Conservation (phyloP, 2,329 filamentous ascomycete genomes). For the Simplicillium aogashimaense region DNA sequence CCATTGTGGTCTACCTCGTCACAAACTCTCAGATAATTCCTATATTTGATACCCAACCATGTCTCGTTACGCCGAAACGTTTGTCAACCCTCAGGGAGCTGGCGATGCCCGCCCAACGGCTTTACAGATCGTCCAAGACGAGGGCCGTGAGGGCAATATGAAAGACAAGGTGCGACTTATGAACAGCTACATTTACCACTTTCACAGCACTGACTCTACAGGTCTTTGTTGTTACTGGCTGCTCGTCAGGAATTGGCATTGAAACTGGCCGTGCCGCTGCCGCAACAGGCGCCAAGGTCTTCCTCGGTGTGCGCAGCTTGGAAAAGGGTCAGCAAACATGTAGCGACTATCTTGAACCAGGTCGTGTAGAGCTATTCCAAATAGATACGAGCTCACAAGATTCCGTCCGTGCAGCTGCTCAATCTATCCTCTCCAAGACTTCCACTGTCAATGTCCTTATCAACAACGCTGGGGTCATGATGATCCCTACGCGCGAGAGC, state of each 20-base stretch:
- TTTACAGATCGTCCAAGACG: conserved; percentile 25
- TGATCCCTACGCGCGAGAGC: conserved; percentile 1
- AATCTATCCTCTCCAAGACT: conserved; percentile 7
- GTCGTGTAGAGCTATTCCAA: conserved; percentile 8
- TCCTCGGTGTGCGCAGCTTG: conserved; percentile 10
- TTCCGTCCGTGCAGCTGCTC: conserved; percentile 13
- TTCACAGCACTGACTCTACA: conserved; percentile 17
- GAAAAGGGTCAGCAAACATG: conserved; percentile 9
- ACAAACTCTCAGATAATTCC: no score
- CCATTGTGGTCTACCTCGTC: no score
- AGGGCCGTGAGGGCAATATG: conserved; percentile 6
- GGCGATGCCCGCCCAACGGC: conserved; percentile 28
- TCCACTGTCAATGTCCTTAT: conserved; percentile 12
- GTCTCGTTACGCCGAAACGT: no score
- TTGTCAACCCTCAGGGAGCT: no score
- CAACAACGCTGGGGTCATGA: conserved; percentile 12
- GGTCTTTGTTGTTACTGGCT: conserved; percentile 32
- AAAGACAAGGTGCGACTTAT: no score
- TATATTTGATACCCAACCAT: no score
- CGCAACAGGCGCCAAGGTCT: conserved; percentile 19
- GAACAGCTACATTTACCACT: conserved; percentile 12
- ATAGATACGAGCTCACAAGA: conserved; percentile 14
- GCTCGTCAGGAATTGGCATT: conserved; percentile 28
- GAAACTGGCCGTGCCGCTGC: conserved; percentile 31
- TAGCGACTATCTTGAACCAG: conserved; percentile 5